Evolutionary conservation across 2,329 filamentous ascomycete species (phyloP).

Genomic region (Ophiocordyceps robertsii): DNA sequence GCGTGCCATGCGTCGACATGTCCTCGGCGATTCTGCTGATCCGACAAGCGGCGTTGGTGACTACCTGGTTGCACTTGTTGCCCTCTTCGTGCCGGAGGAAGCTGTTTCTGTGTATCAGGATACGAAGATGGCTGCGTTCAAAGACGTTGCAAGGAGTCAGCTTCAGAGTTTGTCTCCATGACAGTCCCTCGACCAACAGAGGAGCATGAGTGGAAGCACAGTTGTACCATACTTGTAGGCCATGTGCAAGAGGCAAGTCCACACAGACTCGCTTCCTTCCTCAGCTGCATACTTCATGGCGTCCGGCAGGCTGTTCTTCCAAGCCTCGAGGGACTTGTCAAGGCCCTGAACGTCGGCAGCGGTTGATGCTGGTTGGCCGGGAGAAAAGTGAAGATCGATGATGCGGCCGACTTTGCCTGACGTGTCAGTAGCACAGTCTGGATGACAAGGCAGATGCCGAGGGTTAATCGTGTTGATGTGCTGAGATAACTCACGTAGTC

Average conservation of each 20-base stretch:
- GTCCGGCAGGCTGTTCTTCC: slow-evolving; percentile 19
- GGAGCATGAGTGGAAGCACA: neutral
- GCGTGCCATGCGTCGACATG: slow-evolving; percentile 19
- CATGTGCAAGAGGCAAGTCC: slow-evolving; percentile 22
- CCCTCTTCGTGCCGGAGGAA: slow-evolving; percentile 15
- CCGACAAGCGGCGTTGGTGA: slow-evolving; percentile 17
- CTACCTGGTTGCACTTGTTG: slow-evolving; percentile 14
- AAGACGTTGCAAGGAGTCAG: neutral
- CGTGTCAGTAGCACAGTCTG: too few relatives aligned
- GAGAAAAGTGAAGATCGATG: slow-evolving; percentile 22
- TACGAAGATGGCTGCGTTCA: slow-evolving; percentile 17
- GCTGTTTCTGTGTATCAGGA: slow-evolving; percentile 20
- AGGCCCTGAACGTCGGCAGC: slow-evolving; percentile 14
- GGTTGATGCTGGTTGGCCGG: slow-evolving; percentile 15
- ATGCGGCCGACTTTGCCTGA: slow-evolving; percentile 15
- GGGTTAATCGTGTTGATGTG: neutral
- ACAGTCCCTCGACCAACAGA: too few relatives aligned
- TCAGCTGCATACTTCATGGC: slow-evolving; percentile 16
- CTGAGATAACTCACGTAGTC: slow-evolving; percentile 13
- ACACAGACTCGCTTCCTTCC: slow-evolving; percentile 19
- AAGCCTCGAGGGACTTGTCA: slow-evolving; percentile 16
- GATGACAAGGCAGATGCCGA: too few relatives aligned
- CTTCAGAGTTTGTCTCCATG: neutral
- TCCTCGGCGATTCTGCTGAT: slow-evolving; percentile 24
- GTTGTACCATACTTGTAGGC: slow-evolving; percentile 18